Percentiles rank a stretch among this genome's conserved stretches.
Evolutionary conservation across 2,329 filamentous ascomycete genomes (phyloP).

Genomic region (Aspergillus niger): DNA sequence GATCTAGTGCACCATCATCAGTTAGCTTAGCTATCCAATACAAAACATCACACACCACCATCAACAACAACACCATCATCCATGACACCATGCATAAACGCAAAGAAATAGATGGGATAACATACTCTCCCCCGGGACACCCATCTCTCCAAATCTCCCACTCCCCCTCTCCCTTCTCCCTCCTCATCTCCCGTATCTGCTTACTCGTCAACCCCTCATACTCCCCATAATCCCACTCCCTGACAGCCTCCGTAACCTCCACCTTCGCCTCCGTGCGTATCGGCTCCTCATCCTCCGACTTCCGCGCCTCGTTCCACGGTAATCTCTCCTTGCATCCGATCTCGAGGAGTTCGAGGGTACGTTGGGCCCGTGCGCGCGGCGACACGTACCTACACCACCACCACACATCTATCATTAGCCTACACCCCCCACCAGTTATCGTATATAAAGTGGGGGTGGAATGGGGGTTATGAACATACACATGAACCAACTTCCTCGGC

Average conservation of each 20-base stretch:
- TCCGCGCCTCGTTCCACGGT: slow-evolving; percentile 62
- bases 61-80: background rate
- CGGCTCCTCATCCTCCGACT: slow-evolving; percentile 34
- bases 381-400: slow-evolving; percentile 68
- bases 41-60: background rate
- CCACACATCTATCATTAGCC: no score
- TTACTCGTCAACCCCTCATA: slow-evolving; percentile 79
- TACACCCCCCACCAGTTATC: no score
- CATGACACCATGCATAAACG: background rate
- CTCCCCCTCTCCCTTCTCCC: slow-evolving; percentile 57
- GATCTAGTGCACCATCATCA: slow-evolving; percentile 48
- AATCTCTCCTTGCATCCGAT: slow-evolving; percentile 68
- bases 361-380: slow-evolving; percentile 78
- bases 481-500: slow-evolving; percentile 76
- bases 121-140: slow-evolving; percentile 80
- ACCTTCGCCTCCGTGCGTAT: slow-evolving; percentile 33
- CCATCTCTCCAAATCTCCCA: slow-evolving; percentile 94
- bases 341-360: slow-evolving; percentile 85
- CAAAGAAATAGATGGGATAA: slow-evolving; percentile 21
- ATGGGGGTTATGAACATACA: slow-evolving; percentile 56
- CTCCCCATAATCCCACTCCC: slow-evolving; percentile 85
- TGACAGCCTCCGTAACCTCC: slow-evolving; percentile 61
- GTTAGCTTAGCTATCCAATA: background rate
- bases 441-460: no score
- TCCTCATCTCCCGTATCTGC: slow-evolving; percentile 64